phyloP scores from a whole-genome alignment of 495 filamentous ascomycete genomes.

The Penicillium cosmopolitanum region DNA sequence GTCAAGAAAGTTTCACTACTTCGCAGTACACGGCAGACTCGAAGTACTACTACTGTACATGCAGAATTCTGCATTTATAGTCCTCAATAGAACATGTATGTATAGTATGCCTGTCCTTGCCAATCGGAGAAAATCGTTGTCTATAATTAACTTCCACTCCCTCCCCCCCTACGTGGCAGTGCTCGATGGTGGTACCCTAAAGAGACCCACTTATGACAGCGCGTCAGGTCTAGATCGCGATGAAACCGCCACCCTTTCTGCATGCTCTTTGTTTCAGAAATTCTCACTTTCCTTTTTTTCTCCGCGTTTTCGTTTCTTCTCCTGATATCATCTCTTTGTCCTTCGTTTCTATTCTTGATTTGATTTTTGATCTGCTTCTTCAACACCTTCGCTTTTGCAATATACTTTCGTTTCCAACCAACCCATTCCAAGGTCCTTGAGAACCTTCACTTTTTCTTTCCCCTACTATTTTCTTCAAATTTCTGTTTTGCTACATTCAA shows the following conservation, averaged over 20 bases:
- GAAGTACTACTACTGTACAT: background rate
- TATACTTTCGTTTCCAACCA: slow-evolving; percentile 2
- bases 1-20: no score
- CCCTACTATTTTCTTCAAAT: slow-evolving; percentile 4
- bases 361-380: slow-evolving; percentile 1
- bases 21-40: no score
- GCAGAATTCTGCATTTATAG: background rate
- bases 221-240: slow-evolving; percentile 11
- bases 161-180: slow-evolving; percentile 5
- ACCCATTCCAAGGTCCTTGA: background rate
- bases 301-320: background rate
- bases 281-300: background rate
- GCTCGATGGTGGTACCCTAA: background rate
- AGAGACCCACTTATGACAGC: slow-evolving; percentile 10
- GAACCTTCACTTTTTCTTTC: background rate
- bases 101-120: background rate
- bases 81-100: background rate
- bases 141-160: background rate
- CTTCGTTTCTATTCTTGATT: slow-evolving; percentile 4
- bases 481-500: slow-evolving; percentile 13
- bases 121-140: background rate
- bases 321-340: slow-evolving; percentile 7
- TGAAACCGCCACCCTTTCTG: slow-evolving; percentile 11
- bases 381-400: slow-evolving; percentile 5
- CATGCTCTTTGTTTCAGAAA: background rate